These are phyloP conservation scores for Fusarium newnesense DNA, from an alignment of 2,329 filamentous ascomycete species.

Conservation along the genomic window DNA sequence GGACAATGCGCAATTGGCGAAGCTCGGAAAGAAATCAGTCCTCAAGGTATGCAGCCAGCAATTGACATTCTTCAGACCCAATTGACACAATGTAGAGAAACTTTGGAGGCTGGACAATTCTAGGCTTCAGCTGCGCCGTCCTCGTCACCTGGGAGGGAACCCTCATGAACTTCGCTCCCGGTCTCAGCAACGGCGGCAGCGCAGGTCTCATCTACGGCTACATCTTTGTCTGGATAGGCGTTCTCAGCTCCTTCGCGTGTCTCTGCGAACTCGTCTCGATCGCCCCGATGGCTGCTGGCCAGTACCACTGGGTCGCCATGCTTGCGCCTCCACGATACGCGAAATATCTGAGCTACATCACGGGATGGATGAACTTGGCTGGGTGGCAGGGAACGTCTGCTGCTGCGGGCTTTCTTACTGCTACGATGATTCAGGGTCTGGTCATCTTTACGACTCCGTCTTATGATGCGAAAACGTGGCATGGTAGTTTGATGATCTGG, in stretches of 20 bases:
- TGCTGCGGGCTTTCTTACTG: constrained; percentile 38
- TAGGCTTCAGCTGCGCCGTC: constrained; percentile 43
- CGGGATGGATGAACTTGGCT: constrained; percentile 41
- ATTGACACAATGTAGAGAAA: constrained; percentile 28
- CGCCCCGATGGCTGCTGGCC: constrained; percentile 37
- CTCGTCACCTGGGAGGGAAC: constrained; percentile 45
- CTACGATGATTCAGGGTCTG: constrained; percentile 43
- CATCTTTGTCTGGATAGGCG: constrained; percentile 61
- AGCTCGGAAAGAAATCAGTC: constrained; percentile 15
- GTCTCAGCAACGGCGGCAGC: constrained; percentile 39
- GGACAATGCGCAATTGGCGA: constrained; percentile 37
- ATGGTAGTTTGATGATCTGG: constrained; percentile 47
- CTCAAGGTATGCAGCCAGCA: background rate
- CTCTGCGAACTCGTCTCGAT: constrained; percentile 41
- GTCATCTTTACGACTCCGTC: constrained; percentile 31
- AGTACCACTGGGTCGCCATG: constrained; percentile 43
- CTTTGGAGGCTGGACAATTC: constrained; percentile 41
- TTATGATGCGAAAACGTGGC: constrained; percentile 40
- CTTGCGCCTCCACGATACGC: constrained; percentile 34
- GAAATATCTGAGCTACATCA: constrained; percentile 47
- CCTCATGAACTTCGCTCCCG: constrained; percentile 41
- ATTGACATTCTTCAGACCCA: rapidly evolving
- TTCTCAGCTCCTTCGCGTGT: constrained; percentile 42
- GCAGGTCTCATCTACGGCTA: constrained; percentile 61
- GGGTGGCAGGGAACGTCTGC: constrained; percentile 44